Conservation (phyloP, 2,329 filamentous ascomycete species). For the Pseudocercospora pini-densiflorae region DNA sequence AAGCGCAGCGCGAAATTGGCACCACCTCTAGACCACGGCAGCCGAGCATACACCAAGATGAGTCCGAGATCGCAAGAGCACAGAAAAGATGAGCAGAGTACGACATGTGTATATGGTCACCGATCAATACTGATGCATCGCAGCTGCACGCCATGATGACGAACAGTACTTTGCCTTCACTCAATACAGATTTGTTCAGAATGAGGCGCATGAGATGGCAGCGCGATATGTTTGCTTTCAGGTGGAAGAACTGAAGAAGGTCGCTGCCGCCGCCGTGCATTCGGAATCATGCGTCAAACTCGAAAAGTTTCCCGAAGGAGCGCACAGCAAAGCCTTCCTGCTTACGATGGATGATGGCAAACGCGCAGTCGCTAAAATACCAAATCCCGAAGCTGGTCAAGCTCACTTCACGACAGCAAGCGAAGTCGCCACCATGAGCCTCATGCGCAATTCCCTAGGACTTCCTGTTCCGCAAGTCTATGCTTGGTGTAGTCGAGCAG, state of each 20-base stretch:
- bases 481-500: conserved; percentile 25
- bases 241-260: not conserved
- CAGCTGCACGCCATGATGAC: too few relatives aligned
- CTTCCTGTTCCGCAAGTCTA: conserved; percentile 30
- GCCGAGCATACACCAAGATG: too few relatives aligned
- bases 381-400: not conserved
- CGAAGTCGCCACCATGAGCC: conserved; percentile 46
- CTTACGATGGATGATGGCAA: conserved; percentile 31
- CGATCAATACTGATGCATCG: too few relatives aligned
- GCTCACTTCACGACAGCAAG: conserved; percentile 23
- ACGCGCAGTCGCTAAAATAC: conserved; percentile 41
- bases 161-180: too few relatives aligned
- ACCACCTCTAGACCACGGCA: too few relatives aligned
- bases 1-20: too few relatives aligned
- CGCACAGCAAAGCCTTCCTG: conserved; percentile 39
- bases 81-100: too few relatives aligned
- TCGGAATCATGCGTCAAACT: too few relatives aligned
- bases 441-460: conserved; percentile 16
- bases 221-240: not conserved
- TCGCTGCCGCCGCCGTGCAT: conserved; percentile 22
- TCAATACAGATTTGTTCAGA: not conserved
- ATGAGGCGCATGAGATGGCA: not conserved
- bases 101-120: too few relatives aligned
- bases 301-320: conserved; percentile 36
- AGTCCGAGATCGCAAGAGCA: too few relatives aligned